Evolutionary conservation across 2,329 filamentous ascomycete genomes (phyloP), one percentile per base, ranked within the genome.

Genomic region (Cercospora sp.): DNA sequence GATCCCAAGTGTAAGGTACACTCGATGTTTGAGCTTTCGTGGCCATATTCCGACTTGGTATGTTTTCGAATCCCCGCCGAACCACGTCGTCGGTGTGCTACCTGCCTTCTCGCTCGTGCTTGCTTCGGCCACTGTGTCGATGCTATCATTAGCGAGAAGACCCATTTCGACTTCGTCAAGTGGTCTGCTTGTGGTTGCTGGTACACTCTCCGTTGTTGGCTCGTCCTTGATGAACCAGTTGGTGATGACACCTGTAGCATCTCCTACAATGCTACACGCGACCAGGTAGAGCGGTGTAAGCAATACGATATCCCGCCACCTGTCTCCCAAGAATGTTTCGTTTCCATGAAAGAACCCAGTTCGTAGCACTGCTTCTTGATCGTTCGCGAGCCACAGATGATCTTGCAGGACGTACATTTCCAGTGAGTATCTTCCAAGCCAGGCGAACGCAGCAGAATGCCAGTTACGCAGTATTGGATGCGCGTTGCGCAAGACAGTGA

Each of bases 331-430:
- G 21, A 78, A 65, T 3, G 69, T 76, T 3, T 75, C 75, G 34
- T 72, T 63, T 21, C 72, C 70, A 63, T 74, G 66, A 69, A 80
- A 71, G 72, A 75, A 63, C 67, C 81, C 73, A 73, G 73, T 70
- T 63, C 81, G 73, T 7, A 90, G 80, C 3, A 86, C 71, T 0
- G 85, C 86, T 34, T 82, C 84, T 2, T 85, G 85, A 72, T 90
- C 86, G 2, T 83, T 86, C 1, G 86, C 86, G 8, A 90, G 82
- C 83, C 86, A 88, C 63, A 89, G 81, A 74, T 90, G 88, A 74
- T 85, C 85, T 71, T 89, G 86, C 43, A 90, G 78, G 5, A 88
- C 81, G 70, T 86, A 88, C 0, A 86, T 84, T 76, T 90, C 88
- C 1, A 89, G 82, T 0, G 86, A 86, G 67, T 83, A 84, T 5